Conservation (phyloP, 1,139 yeast species). For the Lodderomyces oxycetoniae region DNA sequence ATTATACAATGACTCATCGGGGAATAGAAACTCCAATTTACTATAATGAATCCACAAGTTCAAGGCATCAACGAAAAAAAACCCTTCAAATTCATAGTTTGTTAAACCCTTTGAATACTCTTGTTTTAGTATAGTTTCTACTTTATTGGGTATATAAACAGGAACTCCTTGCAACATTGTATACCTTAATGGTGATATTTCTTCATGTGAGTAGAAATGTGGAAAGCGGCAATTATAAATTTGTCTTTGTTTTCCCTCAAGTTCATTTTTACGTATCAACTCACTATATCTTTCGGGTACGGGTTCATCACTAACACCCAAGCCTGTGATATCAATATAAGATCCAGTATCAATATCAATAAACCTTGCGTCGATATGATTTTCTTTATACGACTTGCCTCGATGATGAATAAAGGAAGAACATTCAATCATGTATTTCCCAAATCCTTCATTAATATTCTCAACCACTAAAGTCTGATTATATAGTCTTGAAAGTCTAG, state of each 20-base stretch:
- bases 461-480: constrained; percentile 38
- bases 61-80: constrained; percentile 20
- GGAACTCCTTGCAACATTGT: constrained; percentile 34
- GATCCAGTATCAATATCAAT: constrained; percentile 39
- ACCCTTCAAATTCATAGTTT: constrained; percentile 18
- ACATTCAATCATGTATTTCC: constrained; percentile 33
- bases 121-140: constrained; percentile 23
- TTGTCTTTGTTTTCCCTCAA: constrained; percentile 16
- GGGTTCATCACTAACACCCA: constrained; percentile 27
- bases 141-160: constrained; percentile 25
- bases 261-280: constrained; percentile 17
- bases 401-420: constrained; percentile 32
- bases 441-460: constrained; percentile 30
- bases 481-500: constrained; percentile 25
- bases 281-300: constrained; percentile 20
- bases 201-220: constrained; percentile 32
- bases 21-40: constrained; percentile 17
- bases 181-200: constrained; percentile 29
- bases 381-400: constrained; percentile 24
- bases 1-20: constrained; percentile 9
- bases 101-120: constrained; percentile 24
- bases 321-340: constrained; percentile 37
- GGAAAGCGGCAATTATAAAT: constrained; percentile 30
- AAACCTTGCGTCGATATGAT: constrained; percentile 39
- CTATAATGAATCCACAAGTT: constrained; percentile 26